A percentile compares a stretch with the other conserved stretches of the same genome.
phyloP scores from a whole-genome alignment of 495 filamentous ascomycete species.

The Trichodelitschia bisporula region DNA sequence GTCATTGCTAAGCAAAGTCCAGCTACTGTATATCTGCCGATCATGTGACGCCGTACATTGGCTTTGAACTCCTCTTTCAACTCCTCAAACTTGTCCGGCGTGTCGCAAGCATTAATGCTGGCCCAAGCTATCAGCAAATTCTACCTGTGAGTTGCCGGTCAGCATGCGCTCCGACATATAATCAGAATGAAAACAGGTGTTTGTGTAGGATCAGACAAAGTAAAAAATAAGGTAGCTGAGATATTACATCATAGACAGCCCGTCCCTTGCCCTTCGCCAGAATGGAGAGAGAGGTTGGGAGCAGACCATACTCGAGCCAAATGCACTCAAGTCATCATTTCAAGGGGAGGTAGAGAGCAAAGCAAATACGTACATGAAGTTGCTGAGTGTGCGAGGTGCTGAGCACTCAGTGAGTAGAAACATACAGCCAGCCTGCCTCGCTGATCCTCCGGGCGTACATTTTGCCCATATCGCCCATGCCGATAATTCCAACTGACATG shows the following conservation, averaged over 20 bases:
- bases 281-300: conserved; percentile 20
- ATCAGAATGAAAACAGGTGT: conserved; percentile 1
- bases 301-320: conserved; percentile 88
- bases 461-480: conserved; percentile 98
- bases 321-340: conserved; percentile 99
- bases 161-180: neutral
- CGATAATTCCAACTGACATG: conserved; percentile 59
- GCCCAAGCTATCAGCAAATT: conserved; percentile 1
- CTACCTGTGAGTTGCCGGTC: too few species aligned
- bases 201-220: conserved; percentile 43
- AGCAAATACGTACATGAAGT: conserved; percentile 7
- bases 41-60: conserved; percentile 26
- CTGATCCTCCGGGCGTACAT: conserved; percentile 87
- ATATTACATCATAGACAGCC: conserved; percentile 80
- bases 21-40: conserved; percentile 10
- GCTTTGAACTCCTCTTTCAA: conserved; percentile 54
- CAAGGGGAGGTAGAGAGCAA: conserved; percentile 7
- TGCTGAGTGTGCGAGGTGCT: too few species aligned
- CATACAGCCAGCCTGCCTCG: conserved; percentile 85
- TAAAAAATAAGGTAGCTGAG: conserved; percentile 79
- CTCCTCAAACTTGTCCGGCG: conserved; percentile 53
- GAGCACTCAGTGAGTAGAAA: conserved; percentile 5
- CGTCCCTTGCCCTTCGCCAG: conserved; percentile 21
- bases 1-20: conserved; percentile 28
- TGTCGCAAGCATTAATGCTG: conserved; percentile 90